These are phyloP conservation scores for Ophiorrhiza pumila DNA, from an alignment of 257 asterid genomes.

Conservation along the genomic window DNA sequence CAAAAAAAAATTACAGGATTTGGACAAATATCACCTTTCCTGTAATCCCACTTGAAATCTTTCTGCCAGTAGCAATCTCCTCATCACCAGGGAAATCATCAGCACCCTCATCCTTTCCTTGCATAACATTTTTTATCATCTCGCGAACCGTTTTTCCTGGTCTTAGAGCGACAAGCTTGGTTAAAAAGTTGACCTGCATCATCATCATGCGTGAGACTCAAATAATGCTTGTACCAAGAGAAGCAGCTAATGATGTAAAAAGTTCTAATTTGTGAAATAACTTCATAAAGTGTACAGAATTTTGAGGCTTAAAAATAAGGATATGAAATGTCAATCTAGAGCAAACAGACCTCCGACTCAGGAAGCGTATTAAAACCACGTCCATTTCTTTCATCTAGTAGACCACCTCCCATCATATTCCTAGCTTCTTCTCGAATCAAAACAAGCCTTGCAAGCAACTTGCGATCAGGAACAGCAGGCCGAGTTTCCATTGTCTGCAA, in stretches of 20 bases:
- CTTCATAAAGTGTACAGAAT: neutral
- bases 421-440: slow-evolving; percentile 98
- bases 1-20: slow-evolving; percentile 3
- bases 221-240: slow-evolving; percentile 12
- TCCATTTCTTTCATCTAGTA: slow-evolving; percentile 90
- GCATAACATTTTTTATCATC: slow-evolving; percentile 88
- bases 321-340: slow-evolving; percentile 11
- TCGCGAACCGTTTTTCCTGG: slow-evolving; percentile 82
- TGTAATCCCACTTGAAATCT: slow-evolving; percentile 49
- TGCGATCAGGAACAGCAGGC: slow-evolving; percentile 72
- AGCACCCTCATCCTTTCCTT: slow-evolving; percentile 78
- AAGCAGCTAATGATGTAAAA: slow-evolving; percentile 14
- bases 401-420: slow-evolving; percentile 97
- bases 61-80: slow-evolving; percentile 23
- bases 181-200: slow-evolving; percentile 80
- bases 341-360: slow-evolving; percentile 73
- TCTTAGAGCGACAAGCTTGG: slow-evolving; percentile 75
- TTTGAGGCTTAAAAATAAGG: neutral
- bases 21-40: slow-evolving; percentile 60
- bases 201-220: slow-evolving; percentile 17
- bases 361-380: slow-evolving; percentile 88
- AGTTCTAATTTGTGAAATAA: neutral
- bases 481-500: slow-evolving; percentile 89
- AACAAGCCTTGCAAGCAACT: slow-evolving; percentile 93
- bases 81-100: slow-evolving; percentile 44